Evolutionary conservation across 345 rosid species (phyloP).

Genomic region (Lumnitzera littorea): DNA sequence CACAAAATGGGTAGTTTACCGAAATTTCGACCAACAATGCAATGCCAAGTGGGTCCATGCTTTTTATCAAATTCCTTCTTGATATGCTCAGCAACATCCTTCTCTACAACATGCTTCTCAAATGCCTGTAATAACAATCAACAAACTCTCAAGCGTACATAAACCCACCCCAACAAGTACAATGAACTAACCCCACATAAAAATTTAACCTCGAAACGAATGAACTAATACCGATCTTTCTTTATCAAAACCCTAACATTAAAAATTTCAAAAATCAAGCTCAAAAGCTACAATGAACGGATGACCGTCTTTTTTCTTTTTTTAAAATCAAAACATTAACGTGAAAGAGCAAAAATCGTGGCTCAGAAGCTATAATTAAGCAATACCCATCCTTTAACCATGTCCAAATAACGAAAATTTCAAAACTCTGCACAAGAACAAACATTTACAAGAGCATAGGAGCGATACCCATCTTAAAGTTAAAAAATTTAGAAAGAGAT

Average conservation of each 20-base stretch:
- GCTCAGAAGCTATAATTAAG: too few species aligned
- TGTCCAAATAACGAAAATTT: too few species aligned
- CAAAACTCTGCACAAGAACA: not conserved
- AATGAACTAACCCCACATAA: constrained; percentile 1
- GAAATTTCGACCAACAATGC: constrained; percentile 98
- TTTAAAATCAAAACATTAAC: too few species aligned
- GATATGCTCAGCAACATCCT: constrained; percentile 93
- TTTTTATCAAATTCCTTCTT: constrained; percentile 94
- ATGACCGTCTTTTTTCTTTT: too few species aligned
- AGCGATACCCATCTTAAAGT: not conserved
- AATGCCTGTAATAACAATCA: constrained; percentile 45
- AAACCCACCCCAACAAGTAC: constrained; percentile 5
- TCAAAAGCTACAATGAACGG: too few species aligned
- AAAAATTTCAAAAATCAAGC: too few species aligned
- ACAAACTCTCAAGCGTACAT: not conserved
- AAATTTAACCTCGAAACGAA: constrained; percentile 4
- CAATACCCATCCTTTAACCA: too few species aligned
- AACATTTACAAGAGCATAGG: not conserved
- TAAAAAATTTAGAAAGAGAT: not conserved
- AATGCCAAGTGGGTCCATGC: constrained; percentile 99
- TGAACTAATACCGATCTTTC: not conserved
- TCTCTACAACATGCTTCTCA: constrained; percentile 76
- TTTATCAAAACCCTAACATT: too few species aligned
- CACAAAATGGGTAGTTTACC: constrained; percentile 38
- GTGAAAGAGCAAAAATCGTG: too few species aligned